phyloP scores from a whole-genome alignment of 163 green algal genomes.

The Chloroidium sp. region DNA sequence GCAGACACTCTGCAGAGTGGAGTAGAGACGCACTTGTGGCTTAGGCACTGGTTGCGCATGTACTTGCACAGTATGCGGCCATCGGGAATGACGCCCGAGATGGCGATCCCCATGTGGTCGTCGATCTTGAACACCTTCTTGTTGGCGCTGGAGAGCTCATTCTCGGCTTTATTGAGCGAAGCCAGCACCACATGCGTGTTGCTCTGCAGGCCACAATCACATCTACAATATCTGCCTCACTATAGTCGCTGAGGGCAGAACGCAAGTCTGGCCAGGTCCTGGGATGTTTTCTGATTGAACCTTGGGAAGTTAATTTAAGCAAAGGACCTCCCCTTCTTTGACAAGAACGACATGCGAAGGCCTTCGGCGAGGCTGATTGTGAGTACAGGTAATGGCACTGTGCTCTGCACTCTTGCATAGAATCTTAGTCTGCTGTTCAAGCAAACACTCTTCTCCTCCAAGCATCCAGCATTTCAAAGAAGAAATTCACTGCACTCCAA shows the following conservation, averaged over 20 bases:
- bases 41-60: constrained; percentile 95
- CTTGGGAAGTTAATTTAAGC: too few relatives aligned
- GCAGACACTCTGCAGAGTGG: too few relatives aligned
- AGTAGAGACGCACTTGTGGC: constrained; percentile 58
- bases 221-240: background rate
- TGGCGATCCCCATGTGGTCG: constrained; percentile 93
- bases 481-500: too few relatives aligned
- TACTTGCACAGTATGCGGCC: constrained; percentile 85
- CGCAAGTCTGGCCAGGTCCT: too few relatives aligned
- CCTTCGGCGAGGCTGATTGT: too few relatives aligned
- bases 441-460: too few relatives aligned
- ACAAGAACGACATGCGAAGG: too few relatives aligned
- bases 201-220: constrained; percentile 47
- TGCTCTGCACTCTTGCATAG: too few relatives aligned
- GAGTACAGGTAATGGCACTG: too few relatives aligned
- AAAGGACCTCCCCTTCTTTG: too few relatives aligned
- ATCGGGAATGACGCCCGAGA: constrained; percentile 90
- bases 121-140: constrained; percentile 93
- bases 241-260: background rate
- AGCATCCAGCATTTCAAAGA: too few relatives aligned
- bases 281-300: background rate
- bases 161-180: constrained; percentile 80
- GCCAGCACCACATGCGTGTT: constrained; percentile 82
- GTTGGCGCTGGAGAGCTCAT: constrained; percentile 85
- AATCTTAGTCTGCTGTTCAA: too few relatives aligned